phyloP scores from a whole-genome alignment of 108 stramenopile genomes.

The Nitzschia sp. region DNA sequence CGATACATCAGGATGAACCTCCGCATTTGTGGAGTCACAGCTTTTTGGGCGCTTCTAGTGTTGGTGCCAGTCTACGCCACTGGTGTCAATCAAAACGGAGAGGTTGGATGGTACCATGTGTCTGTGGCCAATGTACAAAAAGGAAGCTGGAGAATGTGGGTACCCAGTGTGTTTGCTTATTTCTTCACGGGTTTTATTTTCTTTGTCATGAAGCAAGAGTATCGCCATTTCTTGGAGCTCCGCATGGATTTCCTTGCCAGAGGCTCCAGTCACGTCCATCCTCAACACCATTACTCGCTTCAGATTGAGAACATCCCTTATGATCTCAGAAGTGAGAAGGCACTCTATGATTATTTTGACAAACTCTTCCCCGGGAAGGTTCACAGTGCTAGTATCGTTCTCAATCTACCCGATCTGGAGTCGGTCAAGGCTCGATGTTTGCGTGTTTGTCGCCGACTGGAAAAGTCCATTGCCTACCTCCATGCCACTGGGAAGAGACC shows the following conservation, averaged over 20 bases:
- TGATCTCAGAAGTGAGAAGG: constrained; percentile 76
- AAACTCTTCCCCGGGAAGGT: constrained; percentile 82
- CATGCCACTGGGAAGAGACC: constrained; percentile 67
- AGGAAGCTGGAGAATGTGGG: constrained; percentile 74
- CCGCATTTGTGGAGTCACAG: constrained; percentile 69
- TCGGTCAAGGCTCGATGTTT: constrained; percentile 46
- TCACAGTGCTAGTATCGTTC: constrained; percentile 64
- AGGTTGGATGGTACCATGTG: constrained; percentile 80
- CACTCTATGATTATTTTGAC: constrained; percentile 84
- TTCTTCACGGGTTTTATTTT: constrained; percentile 75
- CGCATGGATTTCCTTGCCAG: constrained; percentile 82
- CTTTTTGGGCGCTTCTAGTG: constrained; percentile 76
- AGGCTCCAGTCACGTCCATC: constrained; percentile 55
- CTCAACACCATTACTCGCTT: constrained; percentile 79
- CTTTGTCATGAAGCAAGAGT: constrained; percentile 84
- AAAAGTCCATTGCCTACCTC: constrained; percentile 77
- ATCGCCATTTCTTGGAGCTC: constrained; percentile 82
- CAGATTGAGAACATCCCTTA: constrained; percentile 85
- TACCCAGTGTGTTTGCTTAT: constrained; percentile 83
- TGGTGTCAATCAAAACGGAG: constrained; percentile 47
- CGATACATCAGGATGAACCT: constrained; percentile 85
- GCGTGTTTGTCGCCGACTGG: constrained; percentile 65
- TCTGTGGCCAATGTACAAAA: constrained; percentile 78
- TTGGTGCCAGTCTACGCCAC: constrained; percentile 73
- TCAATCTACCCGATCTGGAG: constrained; percentile 84